phyloP scores from a whole-genome alignment of 768 basidiomycete species.

The Phanerodontia chrysosporium region DNA sequence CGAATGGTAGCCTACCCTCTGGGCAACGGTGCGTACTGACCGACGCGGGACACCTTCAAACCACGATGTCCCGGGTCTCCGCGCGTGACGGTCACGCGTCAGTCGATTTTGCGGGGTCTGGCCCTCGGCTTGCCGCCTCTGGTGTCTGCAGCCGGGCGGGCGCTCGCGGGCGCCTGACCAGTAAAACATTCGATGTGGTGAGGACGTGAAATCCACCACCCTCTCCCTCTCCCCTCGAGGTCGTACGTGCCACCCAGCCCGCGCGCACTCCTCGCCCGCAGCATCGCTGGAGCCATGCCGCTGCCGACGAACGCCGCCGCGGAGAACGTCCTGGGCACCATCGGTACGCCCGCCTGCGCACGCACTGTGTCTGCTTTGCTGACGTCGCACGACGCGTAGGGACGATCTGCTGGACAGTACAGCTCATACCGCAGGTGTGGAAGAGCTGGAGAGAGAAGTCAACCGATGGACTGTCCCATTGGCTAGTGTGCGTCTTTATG shows the following conservation, averaged over 20 bases:
- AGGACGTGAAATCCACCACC: background rate
- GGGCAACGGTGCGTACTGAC: no score
- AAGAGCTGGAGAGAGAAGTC: conserved; percentile 67
- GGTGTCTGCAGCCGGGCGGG: background rate
- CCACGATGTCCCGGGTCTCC: no score
- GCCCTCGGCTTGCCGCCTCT: background rate
- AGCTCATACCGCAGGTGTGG: conserved; percentile 68
- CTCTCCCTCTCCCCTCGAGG: background rate
- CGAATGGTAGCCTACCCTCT: no score
- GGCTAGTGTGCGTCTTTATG: conserved; percentile 50
- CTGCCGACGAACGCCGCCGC: conserved; percentile 46
- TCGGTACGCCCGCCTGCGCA: conserved; percentile 38
- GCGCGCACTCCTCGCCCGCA: background rate
- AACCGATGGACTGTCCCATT: conserved; percentile 64
- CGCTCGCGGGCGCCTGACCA: background rate
- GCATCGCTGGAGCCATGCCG: background rate
- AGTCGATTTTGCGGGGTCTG: background rate
- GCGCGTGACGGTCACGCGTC: conserved; percentile 2
- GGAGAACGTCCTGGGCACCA: conserved; percentile 68
- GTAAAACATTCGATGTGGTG: background rate
- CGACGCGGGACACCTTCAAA: no score
- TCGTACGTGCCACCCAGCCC: background rate
- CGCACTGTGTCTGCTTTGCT: background rate
- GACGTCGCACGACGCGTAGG: conserved; percentile 36
- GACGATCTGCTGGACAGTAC: conserved; percentile 61